Conservation (phyloP, 345 rosid genomes). For the Salix dunnii region DNA sequence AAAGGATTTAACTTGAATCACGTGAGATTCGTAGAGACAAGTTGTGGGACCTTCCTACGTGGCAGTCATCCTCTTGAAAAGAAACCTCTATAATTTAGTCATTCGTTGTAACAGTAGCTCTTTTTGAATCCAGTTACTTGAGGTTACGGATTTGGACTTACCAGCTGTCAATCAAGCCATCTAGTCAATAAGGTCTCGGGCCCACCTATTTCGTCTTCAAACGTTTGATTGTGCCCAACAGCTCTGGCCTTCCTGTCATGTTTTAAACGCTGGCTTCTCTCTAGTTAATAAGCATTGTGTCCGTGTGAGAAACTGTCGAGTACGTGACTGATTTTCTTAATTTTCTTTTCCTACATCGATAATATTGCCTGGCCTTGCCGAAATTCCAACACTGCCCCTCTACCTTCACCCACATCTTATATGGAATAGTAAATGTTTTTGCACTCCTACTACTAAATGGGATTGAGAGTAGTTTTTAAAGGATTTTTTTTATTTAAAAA, state of each 20-base stretch:
- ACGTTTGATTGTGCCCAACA: constrained; percentile 43
- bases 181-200: constrained; percentile 32
- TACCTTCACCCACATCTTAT: background rate
- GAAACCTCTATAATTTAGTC: constrained; percentile 13
- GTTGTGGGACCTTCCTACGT: constrained; percentile 46
- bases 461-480: no score
- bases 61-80: constrained; percentile 29
- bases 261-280: constrained; percentile 37
- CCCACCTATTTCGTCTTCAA: constrained; percentile 31
- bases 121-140: constrained; percentile 1
- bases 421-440: background rate
- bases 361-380: background rate
- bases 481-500: no score
- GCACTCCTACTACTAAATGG: no score
- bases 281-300: background rate
- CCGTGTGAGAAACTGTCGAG: background rate
- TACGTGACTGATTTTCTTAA: constrained; percentile 33
- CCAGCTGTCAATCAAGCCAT: constrained; percentile 38
- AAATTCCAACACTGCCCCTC: constrained; percentile 20
- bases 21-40: constrained; percentile 72
- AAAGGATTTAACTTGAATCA: constrained; percentile 39
- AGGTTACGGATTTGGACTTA: constrained; percentile 32
- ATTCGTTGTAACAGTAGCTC: background rate
- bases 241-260: constrained; percentile 48
- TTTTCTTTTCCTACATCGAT: background rate